Conservation (phyloP, 495 filamentous ascomycete genomes). For the Penicillium malachiteum region DNA sequence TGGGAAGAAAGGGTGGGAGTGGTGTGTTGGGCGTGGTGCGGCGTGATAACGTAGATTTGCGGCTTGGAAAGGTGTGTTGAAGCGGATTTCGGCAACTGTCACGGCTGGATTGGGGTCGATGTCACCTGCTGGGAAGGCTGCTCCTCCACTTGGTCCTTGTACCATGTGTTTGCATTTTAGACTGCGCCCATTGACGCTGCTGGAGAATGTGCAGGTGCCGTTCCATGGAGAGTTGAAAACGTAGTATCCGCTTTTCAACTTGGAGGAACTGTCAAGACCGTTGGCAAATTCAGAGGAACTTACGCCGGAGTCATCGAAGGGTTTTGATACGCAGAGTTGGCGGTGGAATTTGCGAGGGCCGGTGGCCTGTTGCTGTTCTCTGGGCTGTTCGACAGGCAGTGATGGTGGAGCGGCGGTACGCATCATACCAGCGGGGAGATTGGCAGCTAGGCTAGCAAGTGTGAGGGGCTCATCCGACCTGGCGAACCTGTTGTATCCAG, state of each 20-base stretch:
- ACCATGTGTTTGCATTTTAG: conserved; percentile 75
- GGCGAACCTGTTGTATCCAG: conserved; percentile 62
- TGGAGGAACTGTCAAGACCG: conserved; percentile 22
- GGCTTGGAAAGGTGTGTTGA: conserved; percentile 70
- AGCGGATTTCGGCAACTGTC: conserved; percentile 80
- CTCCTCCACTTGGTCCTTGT: conserved; percentile 8
- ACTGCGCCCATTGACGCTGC: conserved; percentile 67
- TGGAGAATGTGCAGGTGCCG: conserved; percentile 77
- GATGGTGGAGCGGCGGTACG: conserved; percentile 14
- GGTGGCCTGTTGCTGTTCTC: conserved; percentile 19
- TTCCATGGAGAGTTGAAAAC: conserved; percentile 83
- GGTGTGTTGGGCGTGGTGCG: conserved; percentile 18
- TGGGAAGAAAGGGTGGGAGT: conserved; percentile 12
- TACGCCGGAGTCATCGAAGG: conserved; percentile 16
- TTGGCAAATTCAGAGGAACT: conserved; percentile 7
- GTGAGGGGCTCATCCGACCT: conserved; percentile 37
- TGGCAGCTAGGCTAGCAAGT: conserved; percentile 29
- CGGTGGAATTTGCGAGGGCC: conserved; percentile 41
- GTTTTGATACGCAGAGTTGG: conserved; percentile 37
- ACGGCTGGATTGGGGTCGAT: conserved; percentile 37
- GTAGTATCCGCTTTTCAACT: conserved; percentile 49
- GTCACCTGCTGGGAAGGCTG: conserved; percentile 8
- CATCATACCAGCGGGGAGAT: conserved; percentile 27
- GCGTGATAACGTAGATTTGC: conserved; percentile 34
- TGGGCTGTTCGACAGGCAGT: conserved; percentile 11